A percentile compares a stretch with the other conserved stretches of the same genome.
Evolutionary conservation across 2,329 filamentous ascomycete genomes (phyloP).

Genomic region (Thielaviopsis ethacetica): DNA sequence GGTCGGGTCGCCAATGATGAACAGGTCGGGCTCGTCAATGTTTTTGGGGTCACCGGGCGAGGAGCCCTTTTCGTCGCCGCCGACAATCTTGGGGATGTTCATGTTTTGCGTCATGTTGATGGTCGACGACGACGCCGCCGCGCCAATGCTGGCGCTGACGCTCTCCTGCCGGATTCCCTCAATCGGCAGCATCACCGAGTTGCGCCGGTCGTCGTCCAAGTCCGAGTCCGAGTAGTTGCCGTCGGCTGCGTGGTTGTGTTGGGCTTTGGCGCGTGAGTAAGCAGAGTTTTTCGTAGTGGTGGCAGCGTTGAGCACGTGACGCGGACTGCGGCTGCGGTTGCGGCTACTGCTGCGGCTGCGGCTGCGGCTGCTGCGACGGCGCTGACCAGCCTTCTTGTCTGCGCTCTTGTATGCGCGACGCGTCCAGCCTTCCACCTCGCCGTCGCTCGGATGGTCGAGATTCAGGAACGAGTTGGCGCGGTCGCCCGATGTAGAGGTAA

Average conservation of each 20-base stretch:
- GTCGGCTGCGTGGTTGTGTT: background rate
- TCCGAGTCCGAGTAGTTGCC: conserved; percentile 12
- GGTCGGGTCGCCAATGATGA: conserved; percentile 40
- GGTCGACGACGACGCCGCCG: conserved; percentile 22
- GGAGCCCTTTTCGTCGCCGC: conserved; percentile 21
- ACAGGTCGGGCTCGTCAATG: conserved; percentile 38
- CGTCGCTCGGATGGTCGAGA: conserved; percentile 31
- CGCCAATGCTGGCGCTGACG: conserved; percentile 20
- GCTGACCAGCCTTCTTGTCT: background rate
- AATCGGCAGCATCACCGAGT: conserved; percentile 27
- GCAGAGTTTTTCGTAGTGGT: background rate
- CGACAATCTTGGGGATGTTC: conserved; percentile 25
- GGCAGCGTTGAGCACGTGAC: background rate
- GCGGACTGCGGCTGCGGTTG: background rate
- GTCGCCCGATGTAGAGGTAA: conserved; percentile 17
- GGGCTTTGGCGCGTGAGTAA: background rate
- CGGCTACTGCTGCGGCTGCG: background rate
- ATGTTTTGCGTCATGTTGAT: conserved; percentile 20
- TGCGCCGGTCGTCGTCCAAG: conserved; percentile 19
- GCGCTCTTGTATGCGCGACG: background rate
- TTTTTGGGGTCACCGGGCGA: conserved; percentile 23
- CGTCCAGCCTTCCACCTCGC: conserved; percentile 21
- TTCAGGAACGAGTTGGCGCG: conserved; percentile 34
- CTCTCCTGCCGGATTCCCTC: conserved; percentile 23
- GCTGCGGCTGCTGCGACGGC: background rate